Base-by-base conservation (phyloP, 495 filamentous ascomycete genomes). In the Viridothelium virens region DNA sequence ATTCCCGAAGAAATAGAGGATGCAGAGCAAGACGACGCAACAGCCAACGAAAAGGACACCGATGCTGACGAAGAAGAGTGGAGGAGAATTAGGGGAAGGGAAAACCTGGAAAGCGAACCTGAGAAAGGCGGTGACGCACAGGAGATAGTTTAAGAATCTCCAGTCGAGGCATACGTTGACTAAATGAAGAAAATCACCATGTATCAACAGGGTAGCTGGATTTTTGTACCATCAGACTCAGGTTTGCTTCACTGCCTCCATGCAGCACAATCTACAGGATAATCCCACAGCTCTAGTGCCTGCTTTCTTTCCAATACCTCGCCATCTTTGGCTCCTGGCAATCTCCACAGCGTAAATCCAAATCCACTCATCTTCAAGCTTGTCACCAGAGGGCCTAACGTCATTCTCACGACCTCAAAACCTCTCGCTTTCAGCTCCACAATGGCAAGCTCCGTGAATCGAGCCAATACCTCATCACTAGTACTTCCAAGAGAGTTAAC, bases 1-100 rank as follows among this genome's bases (percentile, higher is more conserved):
- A 76, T 96, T 11, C 82, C 86, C 1, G 85, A 89, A 63, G 91
- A 96, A 74, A 77, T 87, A 4, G 89, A 89, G 75, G 84, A 86
- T 65, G 80, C 82, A 63, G 74, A 75, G 61, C 70, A 61, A 14
- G 72, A 73, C 5, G 75, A 76, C 68, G 18, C 74, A 10, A 75
- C 74, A 38, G 75, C 71, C 0, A 65, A 72, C 63, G 53, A 65
- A 10, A 56, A 33, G 12, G 75, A 77, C 56, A 72, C 73, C 11
- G 56, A 14, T 10, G 66, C 62, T 25, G 72, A 77, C 63, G 61
- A 68, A 38, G 72, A 74, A 62, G 75, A 75, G 68, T 77, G 75
- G 75, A 56, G 61, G 39, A 25, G 65, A 16, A 70, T 72, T 37
- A 61, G 61, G 41, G 38, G 63, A 10, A 74, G 72, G 65, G 66